Evolutionary conservation across 345 rosid genomes (phyloP).

Genomic region (Xanthoceras sorbifolium): DNA sequence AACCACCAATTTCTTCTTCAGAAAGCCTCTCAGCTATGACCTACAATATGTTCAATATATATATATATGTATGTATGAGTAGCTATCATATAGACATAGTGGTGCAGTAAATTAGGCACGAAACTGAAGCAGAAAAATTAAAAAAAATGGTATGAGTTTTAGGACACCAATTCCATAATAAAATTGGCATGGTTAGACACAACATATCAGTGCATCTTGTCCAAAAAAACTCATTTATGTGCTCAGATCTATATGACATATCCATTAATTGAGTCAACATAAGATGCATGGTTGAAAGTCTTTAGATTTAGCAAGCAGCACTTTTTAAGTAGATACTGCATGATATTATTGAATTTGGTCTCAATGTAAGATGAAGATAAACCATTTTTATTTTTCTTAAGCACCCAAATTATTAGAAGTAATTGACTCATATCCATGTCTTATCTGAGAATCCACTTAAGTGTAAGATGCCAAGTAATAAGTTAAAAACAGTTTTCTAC

Average conservation of each 20-base stretch:
- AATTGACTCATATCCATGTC: neutral
- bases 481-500: neutral
- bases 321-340: neutral
- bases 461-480: neutral
- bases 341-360: neutral
- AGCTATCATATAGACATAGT: neutral
- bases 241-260: neutral
- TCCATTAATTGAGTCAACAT: neutral
- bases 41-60: slow-evolving; percentile 27
- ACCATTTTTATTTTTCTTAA: neutral
- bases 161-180: neutral
- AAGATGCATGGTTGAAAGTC: neutral
- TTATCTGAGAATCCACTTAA: neutral
- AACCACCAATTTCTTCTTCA: slow-evolving; percentile 78
- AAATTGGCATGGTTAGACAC: neutral
- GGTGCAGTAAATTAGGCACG: neutral
- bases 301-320: neutral
- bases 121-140: neutral
- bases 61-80: neutral
- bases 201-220: neutral
- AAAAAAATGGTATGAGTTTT: neutral
- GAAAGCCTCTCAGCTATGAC: slow-evolving; percentile 84
- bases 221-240: neutral
- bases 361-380: neutral
- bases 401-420: neutral